Evolutionary conservation across 768 basidiomycete species (phyloP).

Genomic region (Paxillus ammoniavirescens): DNA sequence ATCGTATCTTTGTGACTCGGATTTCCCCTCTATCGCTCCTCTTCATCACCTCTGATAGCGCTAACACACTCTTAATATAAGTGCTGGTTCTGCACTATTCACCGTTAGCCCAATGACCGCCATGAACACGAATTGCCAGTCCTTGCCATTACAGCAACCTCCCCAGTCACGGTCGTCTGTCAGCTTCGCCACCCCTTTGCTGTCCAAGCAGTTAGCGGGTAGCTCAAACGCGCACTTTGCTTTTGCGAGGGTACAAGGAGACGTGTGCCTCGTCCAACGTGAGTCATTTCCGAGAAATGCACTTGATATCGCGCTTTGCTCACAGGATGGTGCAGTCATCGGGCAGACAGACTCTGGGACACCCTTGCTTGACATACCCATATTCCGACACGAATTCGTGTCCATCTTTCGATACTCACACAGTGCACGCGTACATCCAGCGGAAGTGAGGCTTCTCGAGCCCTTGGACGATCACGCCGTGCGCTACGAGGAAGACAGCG

Average conservation of each 20-base stretch:
- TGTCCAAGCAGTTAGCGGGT: slow-evolving; percentile 14
- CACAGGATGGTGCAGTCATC: slow-evolving; percentile 4
- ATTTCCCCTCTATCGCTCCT: not conserved
- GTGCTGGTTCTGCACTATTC: not conserved
- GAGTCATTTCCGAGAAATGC: not conserved
- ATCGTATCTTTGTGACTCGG: not conserved
- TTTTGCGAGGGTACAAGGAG: slow-evolving; percentile 26
- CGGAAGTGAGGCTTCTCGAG: slow-evolving; percentile 48
- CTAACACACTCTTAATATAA: not conserved
- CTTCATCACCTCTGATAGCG: not conserved
- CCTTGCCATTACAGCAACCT: not conserved
- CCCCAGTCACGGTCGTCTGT: slow-evolving; percentile 4
- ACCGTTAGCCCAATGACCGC: not conserved
- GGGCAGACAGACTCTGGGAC: slow-evolving; percentile 15
- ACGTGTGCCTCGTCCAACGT: slow-evolving; percentile 32
- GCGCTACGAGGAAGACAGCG: slow-evolving; percentile 58
- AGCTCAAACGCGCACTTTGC: slow-evolving; percentile 34
- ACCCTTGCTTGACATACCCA: slow-evolving; percentile 18
- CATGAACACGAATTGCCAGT: not conserved
- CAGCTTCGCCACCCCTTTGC: slow-evolving; percentile 21
- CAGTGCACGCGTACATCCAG: slow-evolving; percentile 37
- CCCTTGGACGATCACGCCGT: slow-evolving; percentile 45
- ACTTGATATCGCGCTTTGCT: not conserved
- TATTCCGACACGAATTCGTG: slow-evolving; percentile 54
- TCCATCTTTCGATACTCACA: slow-evolving; percentile 61